Evolutionary conservation across 148 eudicot species (phyloP).

Genomic region (Rhododendron griersonianum): DNA sequence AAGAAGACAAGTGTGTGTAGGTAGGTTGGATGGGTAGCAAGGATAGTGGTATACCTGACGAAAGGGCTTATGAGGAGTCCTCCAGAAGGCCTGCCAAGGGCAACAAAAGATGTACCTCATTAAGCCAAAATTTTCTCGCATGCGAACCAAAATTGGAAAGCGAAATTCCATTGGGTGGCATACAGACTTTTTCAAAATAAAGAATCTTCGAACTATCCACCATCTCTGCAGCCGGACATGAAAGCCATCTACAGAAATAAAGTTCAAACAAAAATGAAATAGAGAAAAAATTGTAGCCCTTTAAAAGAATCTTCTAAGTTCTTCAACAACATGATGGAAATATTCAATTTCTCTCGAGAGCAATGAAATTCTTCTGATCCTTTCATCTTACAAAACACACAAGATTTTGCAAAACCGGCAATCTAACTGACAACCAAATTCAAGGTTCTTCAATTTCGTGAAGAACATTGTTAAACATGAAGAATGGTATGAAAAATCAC

Average conservation of each 20-base stretch:
- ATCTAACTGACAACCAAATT: background rate
- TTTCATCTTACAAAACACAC: background rate
- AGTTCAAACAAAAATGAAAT: background rate
- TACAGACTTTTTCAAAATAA: constrained; percentile 74
- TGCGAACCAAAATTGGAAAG: background rate
- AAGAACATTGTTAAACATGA: background rate
- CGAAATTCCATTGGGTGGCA: background rate
- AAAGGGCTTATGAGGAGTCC: constrained; percentile 95
- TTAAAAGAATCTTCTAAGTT: background rate
- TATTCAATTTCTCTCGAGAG: background rate
- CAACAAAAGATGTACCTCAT: constrained; percentile 9
- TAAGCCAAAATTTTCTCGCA: background rate
- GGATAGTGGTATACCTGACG: constrained; percentile 60
- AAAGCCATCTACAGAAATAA: constrained; percentile 61
- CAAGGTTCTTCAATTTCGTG: background rate
- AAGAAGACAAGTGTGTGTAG: background rate
- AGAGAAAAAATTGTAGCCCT: background rate
- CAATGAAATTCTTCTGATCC: background rate
- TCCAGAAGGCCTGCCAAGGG: constrained; percentile 89
- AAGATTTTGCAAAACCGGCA: background rate
- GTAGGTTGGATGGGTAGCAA: background rate
- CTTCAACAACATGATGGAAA: background rate
- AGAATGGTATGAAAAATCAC: background rate
- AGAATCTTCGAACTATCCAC: constrained; percentile 88
- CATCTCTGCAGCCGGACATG: constrained; percentile 94